phyloP scores from a whole-genome alignment of 1,284 basidiomycete species.

The Trichosporon faecale region DNA sequence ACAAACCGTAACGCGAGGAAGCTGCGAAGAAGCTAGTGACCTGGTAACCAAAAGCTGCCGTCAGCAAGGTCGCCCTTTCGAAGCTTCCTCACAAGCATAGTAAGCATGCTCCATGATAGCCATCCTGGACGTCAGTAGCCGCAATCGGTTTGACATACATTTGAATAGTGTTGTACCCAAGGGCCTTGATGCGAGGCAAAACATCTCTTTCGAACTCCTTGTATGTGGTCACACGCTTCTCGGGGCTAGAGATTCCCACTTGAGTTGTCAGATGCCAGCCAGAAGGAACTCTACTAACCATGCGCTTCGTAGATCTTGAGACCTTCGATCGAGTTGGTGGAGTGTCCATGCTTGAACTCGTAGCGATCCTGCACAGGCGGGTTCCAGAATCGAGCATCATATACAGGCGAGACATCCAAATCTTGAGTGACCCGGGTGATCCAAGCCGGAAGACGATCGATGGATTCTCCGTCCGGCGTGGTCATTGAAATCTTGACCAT shows the following conservation, averaged over 20 bases:
- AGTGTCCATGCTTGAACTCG: constrained; percentile 68
- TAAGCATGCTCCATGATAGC: constrained; percentile 98
- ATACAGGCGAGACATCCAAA: constrained; percentile 79
- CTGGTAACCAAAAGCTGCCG: constrained; percentile 89
- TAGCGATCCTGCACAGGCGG: constrained; percentile 71
- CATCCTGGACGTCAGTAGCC: constrained; percentile 59
- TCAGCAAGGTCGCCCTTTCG: constrained; percentile 16
- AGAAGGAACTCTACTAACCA: constrained; percentile 32
- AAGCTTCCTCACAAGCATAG: constrained; percentile 76
- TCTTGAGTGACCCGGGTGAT: constrained; percentile 94
- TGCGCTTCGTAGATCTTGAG: constrained; percentile 95
- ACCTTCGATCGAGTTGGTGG: constrained; percentile 52
- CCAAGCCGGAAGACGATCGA: constrained; percentile 92
- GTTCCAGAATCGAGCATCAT: constrained; percentile 99
- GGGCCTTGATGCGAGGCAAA: constrained; percentile 79
- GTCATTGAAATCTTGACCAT: constrained; percentile 95
- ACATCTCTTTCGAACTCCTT: constrained; percentile 86
- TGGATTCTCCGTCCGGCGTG: constrained; percentile 67
- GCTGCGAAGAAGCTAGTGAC: constrained; percentile 97
- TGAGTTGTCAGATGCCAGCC: not conserved
- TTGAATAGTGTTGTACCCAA: constrained; percentile 96
- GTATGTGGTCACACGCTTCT: constrained; percentile 85
- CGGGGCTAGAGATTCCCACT: constrained; percentile 91
- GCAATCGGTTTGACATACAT: constrained; percentile 51
- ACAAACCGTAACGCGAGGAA: constrained; percentile 75